These are phyloP conservation scores for Pezicula carpinea DNA, from an alignment of 2,329 filamentous ascomycete genomes.

Conservation along the genomic window DNA sequence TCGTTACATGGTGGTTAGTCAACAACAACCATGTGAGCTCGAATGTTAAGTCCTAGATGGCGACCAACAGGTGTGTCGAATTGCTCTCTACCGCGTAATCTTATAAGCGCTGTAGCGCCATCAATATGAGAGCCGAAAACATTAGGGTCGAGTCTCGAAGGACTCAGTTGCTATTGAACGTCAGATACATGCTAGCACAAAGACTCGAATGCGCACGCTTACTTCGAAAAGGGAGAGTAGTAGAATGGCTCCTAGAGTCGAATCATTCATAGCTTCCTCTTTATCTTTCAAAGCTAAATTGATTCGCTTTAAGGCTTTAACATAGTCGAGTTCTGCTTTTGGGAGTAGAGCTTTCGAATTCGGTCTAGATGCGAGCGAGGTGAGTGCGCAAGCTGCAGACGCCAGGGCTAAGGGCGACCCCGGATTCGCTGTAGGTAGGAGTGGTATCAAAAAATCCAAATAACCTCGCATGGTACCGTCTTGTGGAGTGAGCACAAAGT, in stretches of 20 bases:
- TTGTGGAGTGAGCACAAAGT: slow-evolving; percentile 51
- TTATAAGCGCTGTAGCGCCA: slow-evolving; percentile 54
- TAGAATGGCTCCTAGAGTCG: slow-evolving; percentile 52
- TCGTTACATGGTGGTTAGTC: neutral
- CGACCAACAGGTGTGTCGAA: slow-evolving; percentile 46
- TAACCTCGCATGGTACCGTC: slow-evolving; percentile 46
- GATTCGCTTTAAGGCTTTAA: slow-evolving; percentile 46
- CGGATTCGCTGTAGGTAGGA: slow-evolving; percentile 38
- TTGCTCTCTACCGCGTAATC: slow-evolving; percentile 47
- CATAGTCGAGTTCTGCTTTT: slow-evolving; percentile 45
- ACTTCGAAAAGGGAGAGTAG: slow-evolving; percentile 56
- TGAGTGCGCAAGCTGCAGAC: slow-evolving; percentile 52
- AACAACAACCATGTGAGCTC: slow-evolving; percentile 49
- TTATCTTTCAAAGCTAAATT: slow-evolving; percentile 47
- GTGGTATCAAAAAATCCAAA: slow-evolving; percentile 51
- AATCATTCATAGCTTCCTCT: slow-evolving; percentile 43
- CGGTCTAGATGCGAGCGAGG: slow-evolving; percentile 48
- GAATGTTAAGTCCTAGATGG: slow-evolving; percentile 53
- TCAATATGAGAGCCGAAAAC: slow-evolving; percentile 58
- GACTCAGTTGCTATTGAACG: slow-evolving; percentile 38
- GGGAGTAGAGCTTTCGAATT: slow-evolving; percentile 29
- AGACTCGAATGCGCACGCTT: slow-evolving; percentile 4
- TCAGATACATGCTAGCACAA: neutral
- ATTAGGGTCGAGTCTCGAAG: slow-evolving; percentile 46
- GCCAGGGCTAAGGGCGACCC: slow-evolving; percentile 45